These are phyloP conservation scores for Osmanthus fragrans DNA, from an alignment of 257 asterid genomes.

Conservation along the genomic window DNA sequence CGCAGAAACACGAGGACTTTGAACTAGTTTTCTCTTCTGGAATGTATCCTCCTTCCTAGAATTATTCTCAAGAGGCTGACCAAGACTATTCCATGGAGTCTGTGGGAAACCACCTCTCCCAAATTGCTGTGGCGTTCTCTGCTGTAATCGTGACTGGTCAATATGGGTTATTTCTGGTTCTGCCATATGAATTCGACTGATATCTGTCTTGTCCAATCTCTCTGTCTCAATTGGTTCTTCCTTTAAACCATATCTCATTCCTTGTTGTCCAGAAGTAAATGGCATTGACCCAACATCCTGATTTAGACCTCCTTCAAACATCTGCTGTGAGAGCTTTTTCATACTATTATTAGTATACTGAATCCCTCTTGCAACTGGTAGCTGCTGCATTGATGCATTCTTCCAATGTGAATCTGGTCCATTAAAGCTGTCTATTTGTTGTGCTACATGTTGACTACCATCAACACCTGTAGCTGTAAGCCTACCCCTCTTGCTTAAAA, in stretches of 20 bases:
- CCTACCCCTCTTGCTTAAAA: slow-evolving; percentile 71
- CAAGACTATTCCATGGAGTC: slow-evolving; percentile 67
- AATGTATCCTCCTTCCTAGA: slow-evolving; percentile 68
- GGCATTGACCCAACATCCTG: slow-evolving; percentile 67
- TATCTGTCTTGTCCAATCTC: slow-evolving; percentile 61
- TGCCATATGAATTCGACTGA: slow-evolving; percentile 50
- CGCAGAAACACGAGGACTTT: slow-evolving; percentile 88
- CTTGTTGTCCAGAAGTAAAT: slow-evolving; percentile 71
- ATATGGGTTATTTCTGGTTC: slow-evolving; percentile 55
- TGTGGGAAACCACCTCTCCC: slow-evolving; percentile 68
- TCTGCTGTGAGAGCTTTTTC: slow-evolving; percentile 72
- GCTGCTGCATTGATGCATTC: slow-evolving; percentile 69
- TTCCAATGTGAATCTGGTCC: slow-evolving; percentile 84
- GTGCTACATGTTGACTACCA: slow-evolving; percentile 58
- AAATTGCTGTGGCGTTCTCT: slow-evolving; percentile 70
- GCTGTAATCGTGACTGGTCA: slow-evolving; percentile 72
- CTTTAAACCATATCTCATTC: slow-evolving; percentile 74
- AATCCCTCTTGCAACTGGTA: slow-evolving; percentile 52
- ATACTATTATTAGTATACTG: slow-evolving; percentile 58
- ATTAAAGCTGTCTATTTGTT: slow-evolving; percentile 61
- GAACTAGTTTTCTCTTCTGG: slow-evolving; percentile 80
- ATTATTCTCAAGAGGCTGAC: slow-evolving; percentile 70
- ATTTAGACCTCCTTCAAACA: slow-evolving; percentile 66
- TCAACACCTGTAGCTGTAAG: slow-evolving; percentile 44
- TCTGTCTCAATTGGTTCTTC: slow-evolving; percentile 87